phyloP scores from a whole-genome alignment of 352 stramenopile genomes.

The Phytophthora ohioensis region DNA sequence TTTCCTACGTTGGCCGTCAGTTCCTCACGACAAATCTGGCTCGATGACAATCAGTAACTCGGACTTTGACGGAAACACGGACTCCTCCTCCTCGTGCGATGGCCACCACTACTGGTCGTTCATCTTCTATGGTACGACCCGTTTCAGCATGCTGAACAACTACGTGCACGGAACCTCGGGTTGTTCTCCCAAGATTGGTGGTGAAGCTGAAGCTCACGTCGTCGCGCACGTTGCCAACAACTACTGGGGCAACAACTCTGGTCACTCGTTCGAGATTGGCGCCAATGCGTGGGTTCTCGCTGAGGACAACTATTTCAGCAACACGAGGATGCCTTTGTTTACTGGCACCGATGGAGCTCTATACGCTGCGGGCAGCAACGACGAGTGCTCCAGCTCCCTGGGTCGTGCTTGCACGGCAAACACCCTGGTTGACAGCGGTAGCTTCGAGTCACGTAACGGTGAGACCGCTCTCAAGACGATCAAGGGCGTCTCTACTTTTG shows the following conservation, averaged over 20 bases:
- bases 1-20: conserved; percentile 28
- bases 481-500: conserved; percentile 19
- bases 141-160: conserved; percentile 50
- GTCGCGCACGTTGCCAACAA: conserved; percentile 49
- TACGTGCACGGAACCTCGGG: conserved; percentile 35
- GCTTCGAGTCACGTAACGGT: conserved; percentile 26
- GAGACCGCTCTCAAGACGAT: conserved; percentile 25
- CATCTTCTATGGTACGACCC: conserved; percentile 40
- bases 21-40: conserved; percentile 37
- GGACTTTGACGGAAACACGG: conserved; percentile 52
- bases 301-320: conserved; percentile 45
- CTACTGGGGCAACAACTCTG: conserved; percentile 50
- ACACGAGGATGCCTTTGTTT: conserved; percentile 18
- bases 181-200: conserved; percentile 42
- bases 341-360: too few relatives aligned
- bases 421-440: conserved; percentile 27
- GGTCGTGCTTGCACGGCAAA: conserved; percentile 31
- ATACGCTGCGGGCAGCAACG: conserved; percentile 14
- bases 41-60: conserved; percentile 56
- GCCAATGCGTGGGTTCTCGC: conserved; percentile 42
- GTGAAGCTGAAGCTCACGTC: conserved; percentile 21
- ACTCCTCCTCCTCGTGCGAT: conserved; percentile 47
- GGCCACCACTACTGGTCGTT: conserved; percentile 53
- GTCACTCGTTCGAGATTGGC: conserved; percentile 49
- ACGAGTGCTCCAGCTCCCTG: conserved; percentile 31